Base-by-base conservation (phyloP, 768 basidiomycete species). In the Calocybe indica region DNA sequence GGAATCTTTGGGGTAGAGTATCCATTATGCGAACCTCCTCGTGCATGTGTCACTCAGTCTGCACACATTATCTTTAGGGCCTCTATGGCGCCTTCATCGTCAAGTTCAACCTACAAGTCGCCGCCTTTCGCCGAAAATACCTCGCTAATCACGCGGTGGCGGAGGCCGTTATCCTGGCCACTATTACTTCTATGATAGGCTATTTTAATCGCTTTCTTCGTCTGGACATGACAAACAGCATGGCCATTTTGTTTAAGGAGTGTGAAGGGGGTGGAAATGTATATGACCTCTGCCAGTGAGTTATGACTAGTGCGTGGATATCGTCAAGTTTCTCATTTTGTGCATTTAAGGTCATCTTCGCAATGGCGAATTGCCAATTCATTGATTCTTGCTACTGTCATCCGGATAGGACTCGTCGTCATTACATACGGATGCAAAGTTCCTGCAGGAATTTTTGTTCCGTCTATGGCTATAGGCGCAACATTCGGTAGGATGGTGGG, bases 391-490 rank as follows among this genome's bases (percentile, higher is more conserved):
- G 96, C 95, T 0, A 95, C 94, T 5, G 75, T 96, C 46, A 83
- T 97, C 47, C 83, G 95, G 4, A 88, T 80, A 14, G 84, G 79
- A 7, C 73, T 98, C 40, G 91, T 97, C 41, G 80, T 98, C 14
- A 69, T 98, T 15, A 92, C 92, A 2, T 99, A 98, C 62, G 96
- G 96, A 0, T 89, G 85, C 59, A 97, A 92, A 63, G 96, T 99
- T 0, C 96, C 96, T 1, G 90, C 90, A 8, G 96, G 96, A 22
- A 99, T 99, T 55, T 99, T 99, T 55, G 91, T 99, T 0, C 96
- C 96, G 1, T 96, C 94, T 3, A 98, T 99, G 96, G 96, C 95
- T 1, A 85, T 98, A 47, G 96, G 96, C 35, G 96, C 96, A 3
- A 88, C 91, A 0, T 98, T 98, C 59, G 96, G 96, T 2, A 76